Base-by-base conservation (phyloP, 2,329 filamentous ascomycete genomes). In the Fusarium armeniacum region DNA sequence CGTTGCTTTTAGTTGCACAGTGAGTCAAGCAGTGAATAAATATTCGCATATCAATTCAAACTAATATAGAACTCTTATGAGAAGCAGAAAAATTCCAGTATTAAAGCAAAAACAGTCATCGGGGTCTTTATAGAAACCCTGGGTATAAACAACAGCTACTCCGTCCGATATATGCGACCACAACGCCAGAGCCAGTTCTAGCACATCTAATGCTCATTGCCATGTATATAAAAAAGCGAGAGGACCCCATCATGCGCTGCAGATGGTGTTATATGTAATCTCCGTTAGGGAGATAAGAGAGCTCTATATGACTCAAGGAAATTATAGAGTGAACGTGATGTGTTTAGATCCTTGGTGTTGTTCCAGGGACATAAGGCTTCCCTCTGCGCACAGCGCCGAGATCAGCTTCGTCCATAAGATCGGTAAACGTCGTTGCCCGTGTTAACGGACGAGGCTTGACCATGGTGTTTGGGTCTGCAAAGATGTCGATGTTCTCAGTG, bases 401-500 rank as follows among this genome's bases (percentile, higher is more conserved):
- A 22, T 81, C 80, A 3, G 83, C 84, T 63, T 81, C 78, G 57
- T 85, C 80, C 82, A 88, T 84, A 74, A 88, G 80, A 68, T 84
- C 82, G n/a, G 83, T 83, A 66, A 88, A 86, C 0, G 83, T 86
- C 1, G 86, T 86, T 67, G 77, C 73, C 36, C 79, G 77, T 33
- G 75, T 73, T 57, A 78, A 46, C 15, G 67, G 69, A 35, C 64
- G 65, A 18, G 76, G 45, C 46, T 73, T 71, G 45, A 61, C 79
- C 26, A 83, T 79, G 2, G 81, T 83, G 50, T 78, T 76, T 22
- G 83, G 81, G 68, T 86, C 85, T 2, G 83, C 83, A 60, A 85
- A 87, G 11, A 88, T 79, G 65, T 85, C 83, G 75, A 87, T 87
- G 76, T 82, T 83, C 73, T 85, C 82, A 53, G 78, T 81, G 70